Evolutionary conservation across 2,329 filamentous ascomycete genomes (phyloP).

Genomic region (Verticillium tricorpus): DNA sequence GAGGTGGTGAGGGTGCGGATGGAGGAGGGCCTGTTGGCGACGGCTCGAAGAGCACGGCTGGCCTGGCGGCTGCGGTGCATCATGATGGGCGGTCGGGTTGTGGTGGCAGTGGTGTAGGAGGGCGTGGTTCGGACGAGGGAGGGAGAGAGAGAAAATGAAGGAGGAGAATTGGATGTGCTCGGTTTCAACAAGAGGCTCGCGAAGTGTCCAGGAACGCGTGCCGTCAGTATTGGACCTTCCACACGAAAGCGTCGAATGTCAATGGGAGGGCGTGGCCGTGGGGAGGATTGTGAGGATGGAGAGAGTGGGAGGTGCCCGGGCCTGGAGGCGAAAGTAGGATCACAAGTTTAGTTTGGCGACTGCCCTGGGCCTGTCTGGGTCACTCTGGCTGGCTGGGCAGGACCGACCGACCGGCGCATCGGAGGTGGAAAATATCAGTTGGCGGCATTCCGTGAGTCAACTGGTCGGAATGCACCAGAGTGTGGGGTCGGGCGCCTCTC

Average conservation of each 20-base stretch:
- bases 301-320: not conserved
- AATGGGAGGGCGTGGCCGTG: not conserved
- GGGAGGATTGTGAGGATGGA: not conserved
- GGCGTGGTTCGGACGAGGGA: slow-evolving; percentile 1
- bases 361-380: not conserved
- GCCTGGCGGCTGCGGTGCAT: slow-evolving; percentile 49
- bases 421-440: slow-evolving; percentile 4
- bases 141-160: slow-evolving; percentile 4
- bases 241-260: not conserved
- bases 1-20: slow-evolving; percentile 36
- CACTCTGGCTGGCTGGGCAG: not conserved
- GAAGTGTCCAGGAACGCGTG: not conserved
- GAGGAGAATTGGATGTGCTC: not conserved
- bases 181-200: not conserved
- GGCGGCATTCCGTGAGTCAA: not conserved
- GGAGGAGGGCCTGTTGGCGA: slow-evolving; percentile 21
- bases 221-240: not conserved
- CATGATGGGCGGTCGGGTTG: slow-evolving; percentile 15
- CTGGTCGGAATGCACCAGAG: not conserved
- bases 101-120: slow-evolving; percentile 2
- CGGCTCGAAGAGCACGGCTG: slow-evolving; percentile 39
- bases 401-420: slow-evolving; percentile 1
- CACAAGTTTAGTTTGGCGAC: not conserved
- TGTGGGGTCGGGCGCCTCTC: slow-evolving; percentile 3
- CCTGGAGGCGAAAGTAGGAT: not conserved